Percentiles rank a stretch among this genome's conserved stretches.
Evolutionary conservation across 2,329 filamentous ascomycete species (phyloP).

Genomic region (Aspergillus proliferans): DNA sequence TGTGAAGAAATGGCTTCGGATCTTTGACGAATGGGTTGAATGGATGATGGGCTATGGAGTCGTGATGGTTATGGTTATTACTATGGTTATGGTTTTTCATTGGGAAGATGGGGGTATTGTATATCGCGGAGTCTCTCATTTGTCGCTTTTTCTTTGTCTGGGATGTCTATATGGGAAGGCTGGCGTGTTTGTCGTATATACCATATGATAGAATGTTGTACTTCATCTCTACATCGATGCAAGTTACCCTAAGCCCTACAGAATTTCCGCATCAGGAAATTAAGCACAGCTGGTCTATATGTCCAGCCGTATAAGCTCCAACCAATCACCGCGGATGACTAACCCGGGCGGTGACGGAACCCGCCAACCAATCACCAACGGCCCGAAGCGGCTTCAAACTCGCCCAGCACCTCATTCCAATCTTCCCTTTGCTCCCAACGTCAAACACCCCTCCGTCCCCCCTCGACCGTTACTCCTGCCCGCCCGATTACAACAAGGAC

Average conservation of each 20-base stretch:
- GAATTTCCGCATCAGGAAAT: conserved; percentile 8
- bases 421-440: conserved; percentile 17
- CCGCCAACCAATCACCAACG: conserved; percentile 10
- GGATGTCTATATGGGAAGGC: neutral
- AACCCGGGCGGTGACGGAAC: conserved; percentile 10
- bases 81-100: neutral
- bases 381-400: conserved; percentile 37
- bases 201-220: neutral
- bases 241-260: conserved; percentile 17
- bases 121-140: neutral
- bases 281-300: conserved; percentile 10
- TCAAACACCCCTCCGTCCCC: conserved; percentile 6
- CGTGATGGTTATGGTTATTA: neutral
- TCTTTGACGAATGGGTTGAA: conserved; percentile 11
- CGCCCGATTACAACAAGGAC: conserved; percentile 15
- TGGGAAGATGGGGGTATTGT: neutral
- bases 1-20: conserved; percentile 71
- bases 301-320: conserved; percentile 11
- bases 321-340: conserved; percentile 24
- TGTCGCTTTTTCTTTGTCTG: neutral
- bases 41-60: neutral
- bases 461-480: neutral
- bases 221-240: neutral
- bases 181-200: neutral
- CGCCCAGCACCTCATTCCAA: conserved; percentile 26